Conservation (phyloP, 805 yeast genomes). For the Hanseniaspora meyeri region DNA sequence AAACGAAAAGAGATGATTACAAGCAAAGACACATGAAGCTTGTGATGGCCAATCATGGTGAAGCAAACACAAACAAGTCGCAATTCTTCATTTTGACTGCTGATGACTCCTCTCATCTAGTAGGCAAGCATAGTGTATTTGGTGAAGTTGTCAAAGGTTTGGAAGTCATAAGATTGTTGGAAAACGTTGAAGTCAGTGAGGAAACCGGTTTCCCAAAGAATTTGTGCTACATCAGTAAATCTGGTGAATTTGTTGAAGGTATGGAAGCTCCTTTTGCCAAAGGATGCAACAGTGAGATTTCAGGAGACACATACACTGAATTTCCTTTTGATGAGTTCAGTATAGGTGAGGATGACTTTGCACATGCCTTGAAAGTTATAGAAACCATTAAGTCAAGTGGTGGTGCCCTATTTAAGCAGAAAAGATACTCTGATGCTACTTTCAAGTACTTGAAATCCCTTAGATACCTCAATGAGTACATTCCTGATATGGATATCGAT, state of each 20-base stretch:
- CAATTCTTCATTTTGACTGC: slow-evolving; percentile 64
- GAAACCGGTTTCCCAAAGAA: slow-evolving; percentile 34
- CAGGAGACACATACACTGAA: slow-evolving; percentile 66
- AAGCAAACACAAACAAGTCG: slow-evolving; percentile 39
- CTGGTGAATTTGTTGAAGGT: slow-evolving; percentile 50
- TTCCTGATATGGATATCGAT: slow-evolving; percentile 56
- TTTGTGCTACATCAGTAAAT: slow-evolving; percentile 37
- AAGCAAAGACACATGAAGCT: slow-evolving; percentile 28
- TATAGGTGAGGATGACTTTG: slow-evolving; percentile 46
- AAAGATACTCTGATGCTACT: slow-evolving; percentile 39
- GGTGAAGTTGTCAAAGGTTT: slow-evolving; percentile 61
- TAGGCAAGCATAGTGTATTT: slow-evolving; percentile 64
- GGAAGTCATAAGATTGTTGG: slow-evolving; percentile 56
- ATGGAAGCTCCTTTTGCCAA: slow-evolving; percentile 48
- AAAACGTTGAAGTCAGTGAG: slow-evolving; percentile 34
- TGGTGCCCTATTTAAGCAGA: slow-evolving; percentile 43
- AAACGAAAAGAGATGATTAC: slow-evolving; percentile 20
- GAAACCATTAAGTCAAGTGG: slow-evolving; percentile 56
- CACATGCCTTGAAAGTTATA: slow-evolving; percentile 40
- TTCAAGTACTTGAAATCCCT: slow-evolving; percentile 56
- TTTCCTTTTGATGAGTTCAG: slow-evolving; percentile 60
- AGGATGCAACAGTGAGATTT: slow-evolving; percentile 48
- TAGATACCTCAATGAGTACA: slow-evolving; percentile 56
- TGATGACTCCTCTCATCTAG: slow-evolving; percentile 54
- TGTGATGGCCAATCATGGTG: slow-evolving; percentile 55